These are phyloP conservation scores for Setaria viridis DNA, from an alignment of 202 grass and related monocot species.

Conservation along the genomic window DNA sequence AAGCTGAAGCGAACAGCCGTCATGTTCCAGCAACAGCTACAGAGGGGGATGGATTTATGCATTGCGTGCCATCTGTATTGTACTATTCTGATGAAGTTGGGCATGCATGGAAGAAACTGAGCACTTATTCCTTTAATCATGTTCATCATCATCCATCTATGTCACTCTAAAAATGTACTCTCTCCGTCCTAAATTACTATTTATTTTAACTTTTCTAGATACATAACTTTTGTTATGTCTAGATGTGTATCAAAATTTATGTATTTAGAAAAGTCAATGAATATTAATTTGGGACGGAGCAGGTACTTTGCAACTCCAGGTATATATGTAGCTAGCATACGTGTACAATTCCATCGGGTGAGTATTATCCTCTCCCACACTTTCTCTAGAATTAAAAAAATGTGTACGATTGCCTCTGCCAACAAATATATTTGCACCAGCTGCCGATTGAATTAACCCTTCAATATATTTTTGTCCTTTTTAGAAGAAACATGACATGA, in stretches of 20 bases:
- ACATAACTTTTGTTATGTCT: too few relatives aligned
- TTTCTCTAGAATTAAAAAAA: too few relatives aligned
- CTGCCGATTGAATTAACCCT: neutral
- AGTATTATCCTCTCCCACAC: too few relatives aligned
- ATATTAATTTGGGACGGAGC: too few relatives aligned
- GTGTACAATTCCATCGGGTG: too few relatives aligned
- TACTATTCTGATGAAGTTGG: neutral
- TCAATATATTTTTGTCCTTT: neutral
- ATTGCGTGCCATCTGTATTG: neutral
- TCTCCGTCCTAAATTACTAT: too few relatives aligned
- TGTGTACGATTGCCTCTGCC: neutral
- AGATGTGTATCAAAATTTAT: too few relatives aligned
- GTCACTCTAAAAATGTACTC: neutral
- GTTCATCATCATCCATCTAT: neutral
- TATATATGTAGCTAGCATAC: neutral
- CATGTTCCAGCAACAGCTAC: neutral
- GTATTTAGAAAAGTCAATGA: too few relatives aligned
- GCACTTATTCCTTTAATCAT: neutral
- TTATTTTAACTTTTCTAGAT: too few relatives aligned
- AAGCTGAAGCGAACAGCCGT: too few relatives aligned
- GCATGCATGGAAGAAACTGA: neutral
- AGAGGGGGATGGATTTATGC: neutral
- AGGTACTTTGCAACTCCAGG: too few relatives aligned
- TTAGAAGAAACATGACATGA: neutral
- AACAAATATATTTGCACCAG: neutral